Evolutionary conservation across 192 early-diverging fungal genomes (phyloP), one percentile per base, ranked within the genome.

Genomic region (Endogone sp.): DNA sequence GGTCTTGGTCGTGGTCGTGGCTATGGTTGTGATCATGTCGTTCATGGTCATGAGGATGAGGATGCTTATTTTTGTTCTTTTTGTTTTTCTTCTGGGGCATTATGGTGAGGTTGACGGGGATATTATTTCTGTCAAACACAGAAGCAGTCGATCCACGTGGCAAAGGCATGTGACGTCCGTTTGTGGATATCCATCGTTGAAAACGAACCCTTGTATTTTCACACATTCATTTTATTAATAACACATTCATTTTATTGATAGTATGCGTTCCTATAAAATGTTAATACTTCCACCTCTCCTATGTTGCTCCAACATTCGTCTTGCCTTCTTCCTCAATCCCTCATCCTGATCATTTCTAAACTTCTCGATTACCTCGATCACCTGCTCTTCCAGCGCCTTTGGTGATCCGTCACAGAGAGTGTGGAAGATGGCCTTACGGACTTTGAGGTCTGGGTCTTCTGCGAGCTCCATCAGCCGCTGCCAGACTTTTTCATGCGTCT

Each of bases 31-130:
- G 24, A 27, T 61, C 0, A 61, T 61, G 24, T 6, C 9, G 25
- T 6, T 61, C 9, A 11, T 61, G 25, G 25, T 61, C 9, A 10
- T 60, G 25, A 4, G 3, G 37, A 13, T 44, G 37, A 16, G 6
- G 13, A 16, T 30, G 22, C 56, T 66, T 56, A 21, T 44, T 66
- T 32, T 56, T 56, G 44, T 66, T 44, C 65, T 56, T 66, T 27
- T 44, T 66, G 8, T n/a, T 62, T 62, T 62, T 62, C 28, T 62
- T n/a, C 28, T 62, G 23, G 11, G 9, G 11, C 28, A 13, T 62
- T 62, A 6, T 23, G 28, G 28, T 62, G n/a, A n/a, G n/a, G n/a
- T n/a, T n/a, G n/a, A n/a, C n/a, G n/a, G n/a, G n/a, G n/a, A n/a
- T n/a, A n/a, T n/a, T n/a, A n/a, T n/a, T n/a, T n/a, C n/a, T n/a